Evolutionary conservation across 2,329 filamentous ascomycete genomes (phyloP), one percentile per base, ranked within the genome.

Genomic region (Amauroascus verrucosus): DNA sequence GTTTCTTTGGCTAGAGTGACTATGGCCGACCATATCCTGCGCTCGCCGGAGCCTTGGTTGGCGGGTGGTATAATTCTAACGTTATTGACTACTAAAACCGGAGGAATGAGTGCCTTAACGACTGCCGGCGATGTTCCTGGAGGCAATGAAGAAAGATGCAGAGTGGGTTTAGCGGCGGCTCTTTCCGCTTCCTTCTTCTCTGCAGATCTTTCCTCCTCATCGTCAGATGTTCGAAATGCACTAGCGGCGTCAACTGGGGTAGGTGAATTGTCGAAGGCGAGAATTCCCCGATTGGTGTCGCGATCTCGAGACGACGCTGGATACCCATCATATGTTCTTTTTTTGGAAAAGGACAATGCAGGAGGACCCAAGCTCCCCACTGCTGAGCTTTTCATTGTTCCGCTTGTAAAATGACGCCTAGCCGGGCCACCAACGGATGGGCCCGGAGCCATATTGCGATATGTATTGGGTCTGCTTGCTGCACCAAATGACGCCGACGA

Each of bases 1-100:
- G 88, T 93, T 59, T 93, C 87, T 54, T 85, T 82, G 1, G 85
- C 82, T 28, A 95, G 71, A 0, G 85, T 89, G 44, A 93, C 85
- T 61, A 95, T 88, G 3, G 88, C 88, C 14, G 86, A 78, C 32
- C 81, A 77, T 1, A 84, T 85, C 63, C 83, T 89, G 55, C 85
- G 79, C 60, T 90, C 85, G 2, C 55, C 54, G n/a, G 35, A 37
- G 11, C 49, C 51, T 35, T 68, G 64, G 14, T 70, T 72, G 1
- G 78, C 70, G 1, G 75, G 77, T 2, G 82, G 78, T 26, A 86
- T 68, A 28, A 93, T 81, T 63, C 84, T 85, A 48, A 95, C 82
- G 57, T 81, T 78, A 62, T 91, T 86, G 4, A 91, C 81, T 0
- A 69, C 77, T 50, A 94, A 64, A 18, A 74, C 80, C 0, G 77